Evolutionary conservation across 1,284 basidiomycete species (phyloP).

Genomic region (Pyrrhoderma noxium): DNA sequence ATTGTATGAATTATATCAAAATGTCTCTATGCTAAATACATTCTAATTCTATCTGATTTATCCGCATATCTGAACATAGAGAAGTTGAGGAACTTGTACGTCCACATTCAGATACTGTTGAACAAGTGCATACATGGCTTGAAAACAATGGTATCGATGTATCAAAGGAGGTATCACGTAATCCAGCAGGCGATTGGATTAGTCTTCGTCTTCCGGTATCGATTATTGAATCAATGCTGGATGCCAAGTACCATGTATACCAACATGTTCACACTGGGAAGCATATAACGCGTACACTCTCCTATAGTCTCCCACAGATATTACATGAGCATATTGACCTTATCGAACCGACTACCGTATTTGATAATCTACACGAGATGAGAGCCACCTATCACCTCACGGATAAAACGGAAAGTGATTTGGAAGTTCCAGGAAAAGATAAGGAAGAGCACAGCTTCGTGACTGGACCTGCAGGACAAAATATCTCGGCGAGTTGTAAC

Average conservation of each 20-base stretch:
- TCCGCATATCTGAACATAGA: too few species aligned
- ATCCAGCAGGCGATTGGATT: constrained; percentile 26
- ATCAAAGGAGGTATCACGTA: constrained; percentile 18
- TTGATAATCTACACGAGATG: constrained; percentile 20
- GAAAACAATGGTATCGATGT: constrained; percentile 20
- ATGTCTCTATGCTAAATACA: not conserved
- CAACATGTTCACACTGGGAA: constrained; percentile 18
- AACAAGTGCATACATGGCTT: constrained; percentile 26
- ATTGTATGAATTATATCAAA: constrained; percentile 6
- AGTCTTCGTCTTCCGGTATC: constrained; percentile 25
- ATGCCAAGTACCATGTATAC: constrained; percentile 21
- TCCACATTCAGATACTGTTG: constrained; percentile 13
- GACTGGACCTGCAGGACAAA: constrained; percentile 15
- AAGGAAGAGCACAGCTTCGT: constrained; percentile 23
- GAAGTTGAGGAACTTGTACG: constrained; percentile 20
- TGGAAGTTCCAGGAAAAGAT: not conserved
- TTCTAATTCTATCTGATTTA: too few species aligned
- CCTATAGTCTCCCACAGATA: constrained; percentile 21
- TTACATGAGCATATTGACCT: constrained; percentile 22
- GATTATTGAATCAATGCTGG: constrained; percentile 24
- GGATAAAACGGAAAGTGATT: not conserved
- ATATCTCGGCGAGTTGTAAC: constrained; percentile 20
- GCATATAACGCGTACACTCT: constrained; percentile 18
- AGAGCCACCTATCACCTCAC: constrained; percentile 16
- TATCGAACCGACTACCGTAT: constrained; percentile 22